phyloP scores from a whole-genome alignment of 495 filamentous ascomycete species.

The Aspergillus ellipticus region DNA sequence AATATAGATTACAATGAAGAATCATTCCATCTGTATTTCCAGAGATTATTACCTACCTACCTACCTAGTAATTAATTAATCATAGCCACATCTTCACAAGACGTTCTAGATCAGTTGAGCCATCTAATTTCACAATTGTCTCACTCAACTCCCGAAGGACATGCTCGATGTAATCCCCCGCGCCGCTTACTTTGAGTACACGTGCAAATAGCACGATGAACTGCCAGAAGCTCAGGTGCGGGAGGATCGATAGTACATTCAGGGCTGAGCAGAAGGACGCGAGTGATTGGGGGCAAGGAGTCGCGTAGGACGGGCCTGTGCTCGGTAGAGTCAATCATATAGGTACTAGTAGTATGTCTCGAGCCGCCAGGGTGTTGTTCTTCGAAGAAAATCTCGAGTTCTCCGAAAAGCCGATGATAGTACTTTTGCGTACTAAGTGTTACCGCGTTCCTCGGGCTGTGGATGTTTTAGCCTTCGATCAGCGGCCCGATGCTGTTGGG shows the following conservation, averaged over 20 bases:
- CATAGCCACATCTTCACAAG: not conserved
- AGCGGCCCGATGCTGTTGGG: not conserved
- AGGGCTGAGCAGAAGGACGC: slow-evolving; percentile 23
- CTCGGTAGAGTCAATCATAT: slow-evolving; percentile 5
- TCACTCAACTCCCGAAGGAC: slow-evolving; percentile 2
- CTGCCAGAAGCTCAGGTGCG: slow-evolving; percentile 26
- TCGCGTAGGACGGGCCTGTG: slow-evolving; percentile 17
- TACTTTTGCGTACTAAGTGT: slow-evolving; percentile 1
- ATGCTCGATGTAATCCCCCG: slow-evolving; percentile 4
- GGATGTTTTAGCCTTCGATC: not conserved
- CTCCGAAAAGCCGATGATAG: slow-evolving; percentile 2
- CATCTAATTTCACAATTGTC: not conserved
- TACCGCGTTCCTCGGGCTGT: not conserved
- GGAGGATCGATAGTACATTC: slow-evolving; percentile 28
- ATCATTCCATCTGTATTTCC: no score
- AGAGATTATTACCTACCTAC: no score
- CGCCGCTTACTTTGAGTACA: slow-evolving; percentile 15
- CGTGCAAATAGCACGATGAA: slow-evolving; percentile 31
- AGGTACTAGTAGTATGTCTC: no score
- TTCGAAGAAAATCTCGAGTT: not conserved
- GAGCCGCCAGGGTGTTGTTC: not conserved
- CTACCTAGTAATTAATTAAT: no score
- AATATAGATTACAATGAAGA: no score
- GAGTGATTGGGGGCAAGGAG: slow-evolving; percentile 26
- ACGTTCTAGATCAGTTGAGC: not conserved